A percentile compares a stretch with the other conserved stretches of the same genome.
These are phyloP conservation scores for Chaetomium cochliodes DNA, from an alignment of 495 filamentous ascomycete species.

Conservation along the genomic window DNA sequence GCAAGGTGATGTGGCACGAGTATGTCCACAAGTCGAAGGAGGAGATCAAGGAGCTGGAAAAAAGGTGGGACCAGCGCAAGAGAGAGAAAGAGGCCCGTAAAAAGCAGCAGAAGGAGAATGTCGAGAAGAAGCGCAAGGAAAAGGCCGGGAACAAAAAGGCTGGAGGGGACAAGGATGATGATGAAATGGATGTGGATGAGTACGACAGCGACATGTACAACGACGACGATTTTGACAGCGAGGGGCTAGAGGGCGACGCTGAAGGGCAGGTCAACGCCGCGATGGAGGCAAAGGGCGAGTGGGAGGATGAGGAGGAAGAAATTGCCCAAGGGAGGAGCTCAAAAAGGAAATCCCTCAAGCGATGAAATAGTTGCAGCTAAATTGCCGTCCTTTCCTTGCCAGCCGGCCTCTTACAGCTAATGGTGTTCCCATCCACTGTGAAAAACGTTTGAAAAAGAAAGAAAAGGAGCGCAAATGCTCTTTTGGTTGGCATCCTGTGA, in stretches of 20 bases:
- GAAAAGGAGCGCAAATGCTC: no score
- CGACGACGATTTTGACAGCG: slow-evolving; percentile 54
- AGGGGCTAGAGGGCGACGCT: slow-evolving; percentile 57
- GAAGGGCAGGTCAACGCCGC: slow-evolving; percentile 57
- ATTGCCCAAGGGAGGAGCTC: slow-evolving; percentile 33
- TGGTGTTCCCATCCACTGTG: neutral
- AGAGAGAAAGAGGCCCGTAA: slow-evolving; percentile 79
- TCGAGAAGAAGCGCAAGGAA: slow-evolving; percentile 72
- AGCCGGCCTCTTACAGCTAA: neutral
- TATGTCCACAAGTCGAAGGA: slow-evolving; percentile 77
- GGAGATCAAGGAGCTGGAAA: slow-evolving; percentile 73
- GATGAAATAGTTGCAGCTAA: slow-evolving; percentile 12
- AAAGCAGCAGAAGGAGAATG: slow-evolving; percentile 79
- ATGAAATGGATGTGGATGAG: slow-evolving; percentile 59
- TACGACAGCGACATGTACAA: slow-evolving; percentile 54
- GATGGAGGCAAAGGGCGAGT: slow-evolving; percentile 54
- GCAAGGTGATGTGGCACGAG: slow-evolving; percentile 97
- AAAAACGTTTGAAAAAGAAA: no score
- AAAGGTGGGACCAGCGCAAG: slow-evolving; percentile 72
- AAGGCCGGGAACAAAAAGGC: slow-evolving; percentile 53
- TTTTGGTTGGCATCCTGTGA: no score
- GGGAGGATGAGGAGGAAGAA: slow-evolving; percentile 53
- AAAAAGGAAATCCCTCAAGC: slow-evolving; percentile 26
- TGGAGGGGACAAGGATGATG: slow-evolving; percentile 58
- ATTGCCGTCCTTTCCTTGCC: neutral